Base-by-base conservation (phyloP, 306 rosid species). In the Vicia villosa region DNA sequence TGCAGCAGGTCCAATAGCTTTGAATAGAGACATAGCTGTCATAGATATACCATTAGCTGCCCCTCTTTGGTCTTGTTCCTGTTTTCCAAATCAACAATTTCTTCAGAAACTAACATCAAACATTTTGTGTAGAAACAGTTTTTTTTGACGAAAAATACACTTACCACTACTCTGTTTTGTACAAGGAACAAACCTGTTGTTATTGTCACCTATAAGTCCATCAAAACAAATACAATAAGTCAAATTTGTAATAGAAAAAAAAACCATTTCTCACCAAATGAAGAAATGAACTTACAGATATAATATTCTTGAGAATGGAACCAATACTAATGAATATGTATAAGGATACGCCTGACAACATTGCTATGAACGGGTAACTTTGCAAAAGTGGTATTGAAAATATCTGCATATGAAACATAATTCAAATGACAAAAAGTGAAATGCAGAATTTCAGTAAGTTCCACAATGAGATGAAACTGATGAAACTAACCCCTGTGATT, bases 21-120 rank as follows among this genome's bases (percentile, higher is more conserved):
- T 94, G 79, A 86, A 94, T 19, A 94, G 49, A 55, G 98, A 94
- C 94, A 86, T 83, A 14, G 63, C 83, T 16, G 98, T 85, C 97
- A 94, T 84, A 19, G 97, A 36, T 68, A 90, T 68, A 62, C 98
- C 98, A 84, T 94, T 94, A 32, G 97, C 97, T 14, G 95, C 95
- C 9, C 98, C 98, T 64, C 98, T 84, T 77, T 88, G 96, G 40
- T 78, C 75, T 83, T 94, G 98, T 51, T 79, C 87, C 98, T 89
- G 68, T 73, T 61, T 70, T 58, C 43, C 64, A 57, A 75, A 69
- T 50, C 15, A 83, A 62, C 52, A 72, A 7, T 26, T 65, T 49
- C 17, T 37, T 55, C 6, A 40, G 30, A 28, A 57, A 21, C 43
- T 58, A 68, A 54, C 68, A 22, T 34, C 49, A 13, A 50, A 24